Percentiles rank a stretch among this genome's conserved stretches.
phyloP scores from a whole-genome alignment of 129 eudicot species.

The Lonicera japonica region DNA sequence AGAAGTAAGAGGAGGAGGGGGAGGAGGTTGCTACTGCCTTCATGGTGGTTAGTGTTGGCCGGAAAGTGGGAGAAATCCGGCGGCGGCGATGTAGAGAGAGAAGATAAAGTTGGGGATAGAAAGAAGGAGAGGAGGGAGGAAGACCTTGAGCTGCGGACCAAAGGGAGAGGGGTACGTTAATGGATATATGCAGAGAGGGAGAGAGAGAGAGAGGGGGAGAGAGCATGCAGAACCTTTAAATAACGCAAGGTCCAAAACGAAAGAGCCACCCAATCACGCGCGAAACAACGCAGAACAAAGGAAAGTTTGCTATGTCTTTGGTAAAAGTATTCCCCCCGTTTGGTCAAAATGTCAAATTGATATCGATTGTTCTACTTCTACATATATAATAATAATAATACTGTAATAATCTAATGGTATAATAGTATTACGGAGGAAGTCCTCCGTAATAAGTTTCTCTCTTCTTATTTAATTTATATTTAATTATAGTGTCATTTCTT shows the following conservation, averaged over 20 bases:
- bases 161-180: not conserved
- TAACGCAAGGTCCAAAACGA: not conserved
- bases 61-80: not conserved
- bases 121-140: not conserved
- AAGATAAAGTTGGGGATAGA: not conserved
- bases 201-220: not conserved
- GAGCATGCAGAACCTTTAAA: not conserved
- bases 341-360: too few species aligned
- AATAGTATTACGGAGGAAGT: too few species aligned
- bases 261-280: not conserved
- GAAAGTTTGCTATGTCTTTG: too few species aligned
- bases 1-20: constrained; percentile 19
- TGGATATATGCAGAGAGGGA: not conserved
- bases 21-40: constrained; percentile 16
- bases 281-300: not conserved
- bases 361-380: too few species aligned
- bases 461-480: too few species aligned
- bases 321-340: too few species aligned
- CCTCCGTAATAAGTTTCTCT: too few species aligned
- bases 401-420: too few species aligned
- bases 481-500: too few species aligned
- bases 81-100: not conserved
- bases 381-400: too few species aligned
- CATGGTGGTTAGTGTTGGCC: constrained; percentile 14
- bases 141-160: not conserved